These are phyloP conservation scores for Phialemoniopsis sp. DNA, from an alignment of 2,329 filamentous ascomycete species.

Conservation along the genomic window DNA sequence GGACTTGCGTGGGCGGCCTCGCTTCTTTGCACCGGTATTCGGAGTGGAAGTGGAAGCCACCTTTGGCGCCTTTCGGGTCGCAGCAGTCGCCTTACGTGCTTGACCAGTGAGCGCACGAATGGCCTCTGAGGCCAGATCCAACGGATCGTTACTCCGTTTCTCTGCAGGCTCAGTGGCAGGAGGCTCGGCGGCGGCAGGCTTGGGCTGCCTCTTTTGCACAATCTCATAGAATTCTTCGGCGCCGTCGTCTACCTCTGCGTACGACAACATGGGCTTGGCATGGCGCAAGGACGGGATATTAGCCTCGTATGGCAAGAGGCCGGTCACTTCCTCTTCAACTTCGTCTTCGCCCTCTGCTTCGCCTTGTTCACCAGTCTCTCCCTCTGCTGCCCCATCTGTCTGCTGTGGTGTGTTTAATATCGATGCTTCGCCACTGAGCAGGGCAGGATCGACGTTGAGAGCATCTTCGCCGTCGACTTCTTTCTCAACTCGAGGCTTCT, in stretches of 20 bases:
- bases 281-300: conserved; percentile 47
- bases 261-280: conserved; percentile 47
- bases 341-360: conserved; percentile 5
- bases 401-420: conserved; percentile 12
- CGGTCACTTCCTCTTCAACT: conserved; percentile 6
- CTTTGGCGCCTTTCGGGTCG: not conserved
- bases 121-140: conserved; percentile 34
- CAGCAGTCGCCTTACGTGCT: not conserved
- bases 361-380: conserved; percentile 2
- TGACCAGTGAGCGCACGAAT: conserved; percentile 21
- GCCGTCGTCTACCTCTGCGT: conserved; percentile 43
- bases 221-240: conserved; percentile 38
- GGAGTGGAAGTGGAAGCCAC: conserved; percentile 8
- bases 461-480: conserved; percentile 24
- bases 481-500: conserved; percentile 35
- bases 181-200: too few species aligned
- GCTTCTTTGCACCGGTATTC: conserved; percentile 6
- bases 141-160: conserved; percentile 18
- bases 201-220: conserved; percentile 13
- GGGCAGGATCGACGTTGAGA: conserved; percentile 49
- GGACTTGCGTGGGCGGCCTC: conserved; percentile 7
- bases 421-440: conserved; percentile 23
- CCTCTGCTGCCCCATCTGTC: conserved; percentile 1
- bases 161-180: conserved; percentile 3
- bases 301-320: conserved; percentile 27